A percentile compares a stretch with the other conserved stretches of the same genome.
These are phyloP conservation scores for Lecanosticta acicola DNA, from an alignment of 2,329 filamentous ascomycete species.

Conservation along the genomic window DNA sequence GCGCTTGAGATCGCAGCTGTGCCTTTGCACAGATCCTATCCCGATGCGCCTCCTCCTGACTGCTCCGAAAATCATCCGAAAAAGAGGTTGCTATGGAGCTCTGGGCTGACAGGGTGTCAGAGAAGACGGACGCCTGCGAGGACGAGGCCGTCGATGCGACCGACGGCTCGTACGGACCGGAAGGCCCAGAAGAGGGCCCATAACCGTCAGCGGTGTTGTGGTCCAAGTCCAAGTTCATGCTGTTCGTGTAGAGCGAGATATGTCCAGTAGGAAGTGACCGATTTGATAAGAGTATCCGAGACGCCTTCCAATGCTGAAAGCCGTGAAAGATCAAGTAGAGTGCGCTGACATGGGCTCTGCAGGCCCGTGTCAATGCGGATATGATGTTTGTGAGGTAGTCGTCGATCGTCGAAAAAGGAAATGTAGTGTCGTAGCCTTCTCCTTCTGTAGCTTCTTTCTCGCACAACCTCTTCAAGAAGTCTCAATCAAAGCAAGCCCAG, in stretches of 20 bases:
- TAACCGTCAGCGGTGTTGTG: slow-evolving; percentile 24
- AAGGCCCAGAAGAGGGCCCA: slow-evolving; percentile 33
- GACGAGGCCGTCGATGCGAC: slow-evolving; percentile 71
- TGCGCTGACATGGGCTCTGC: slow-evolving; percentile 19
- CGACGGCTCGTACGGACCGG: slow-evolving; percentile 59
- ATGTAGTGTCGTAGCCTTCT: neutral
- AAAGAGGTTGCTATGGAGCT: slow-evolving; percentile 53
- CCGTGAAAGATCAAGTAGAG: slow-evolving; percentile 15
- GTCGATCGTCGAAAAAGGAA: neutral
- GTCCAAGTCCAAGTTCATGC: slow-evolving; percentile 23
- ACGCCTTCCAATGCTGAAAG: slow-evolving; percentile 31
- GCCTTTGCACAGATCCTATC: slow-evolving; percentile 21
- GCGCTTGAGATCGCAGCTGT: slow-evolving; percentile 14
- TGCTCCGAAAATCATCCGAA: slow-evolving; percentile 54
- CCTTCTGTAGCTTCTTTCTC: neutral
- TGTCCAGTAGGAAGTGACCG: slow-evolving; percentile 26
- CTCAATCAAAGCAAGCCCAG: slow-evolving; percentile 12
- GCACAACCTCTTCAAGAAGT: neutral
- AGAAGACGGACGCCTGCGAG: slow-evolving; percentile 73
- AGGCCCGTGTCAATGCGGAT: slow-evolving; percentile 8
- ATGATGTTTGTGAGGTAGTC: slow-evolving; percentile 1
- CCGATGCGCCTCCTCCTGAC: slow-evolving; percentile 27
- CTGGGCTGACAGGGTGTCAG: slow-evolving; percentile 48
- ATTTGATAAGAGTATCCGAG: slow-evolving; percentile 19
- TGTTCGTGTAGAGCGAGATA: slow-evolving; percentile 19